Evolutionary conservation across 306 rosid genomes (phyloP), one percentile per base, ranked within the genome.

Genomic region (Gastrolobium bilobum): DNA sequence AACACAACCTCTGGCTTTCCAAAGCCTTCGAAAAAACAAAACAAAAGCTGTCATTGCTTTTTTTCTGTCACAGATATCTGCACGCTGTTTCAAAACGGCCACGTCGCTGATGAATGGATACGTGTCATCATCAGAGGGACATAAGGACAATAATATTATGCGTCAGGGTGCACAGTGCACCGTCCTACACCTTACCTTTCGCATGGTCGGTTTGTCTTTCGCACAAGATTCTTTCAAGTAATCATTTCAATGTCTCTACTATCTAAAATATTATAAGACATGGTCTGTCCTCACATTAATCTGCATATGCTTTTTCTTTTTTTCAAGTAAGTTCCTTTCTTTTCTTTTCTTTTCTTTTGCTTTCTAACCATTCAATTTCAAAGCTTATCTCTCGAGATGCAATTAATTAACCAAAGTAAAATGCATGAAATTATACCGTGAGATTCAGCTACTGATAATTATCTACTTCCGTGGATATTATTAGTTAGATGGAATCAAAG

Each of bases 11-110:
- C 14, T 2, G n/a, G n/a, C 34, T 53, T 80, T 82, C 82, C 59
- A 53, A 82, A 78, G 76, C 57, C 78, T 83, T 78, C 79, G 58
- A 46, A 69, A 69, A 37, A 68, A 53, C 50, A 63, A 68, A 14
- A 40, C 80, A 66, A 4, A 71, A 48, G 51, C 33, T 71, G 31
- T 48, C 83, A 78, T 65, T 64, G 58, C 39, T 10, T 5, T 64
- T 64, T 3, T 10, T 3, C 6, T 30, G 37, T 0, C 11, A 51
- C 35, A 52, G 65, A 77, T 77, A 77, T 77, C 73, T 65, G 54
- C 35, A 10, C 4, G 35, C 2, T 64, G 26, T 40, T 63, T 38
- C 10, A 34, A 31, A 56, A 26, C 4, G 9, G 60, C 26, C 79
- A 75, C 79, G 79, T 75, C 1, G 33, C 29, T 4, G 10, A 6